These are phyloP conservation scores for Neurospora sp. DNA, from an alignment of 495 filamentous ascomycete species.

Conservation along the genomic window DNA sequence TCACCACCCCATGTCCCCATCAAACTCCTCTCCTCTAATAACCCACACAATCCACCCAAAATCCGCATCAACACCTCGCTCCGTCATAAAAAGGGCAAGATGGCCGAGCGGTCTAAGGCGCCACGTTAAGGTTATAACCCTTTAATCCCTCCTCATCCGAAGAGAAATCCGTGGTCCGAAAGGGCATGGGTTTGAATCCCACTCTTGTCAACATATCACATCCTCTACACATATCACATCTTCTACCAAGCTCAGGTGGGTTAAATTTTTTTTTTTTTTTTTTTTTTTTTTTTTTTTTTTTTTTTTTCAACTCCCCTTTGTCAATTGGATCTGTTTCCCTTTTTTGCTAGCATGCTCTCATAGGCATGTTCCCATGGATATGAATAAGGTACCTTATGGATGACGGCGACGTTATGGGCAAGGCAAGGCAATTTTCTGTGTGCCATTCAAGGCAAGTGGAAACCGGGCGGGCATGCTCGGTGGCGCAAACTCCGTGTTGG, in stretches of 20 bases:
- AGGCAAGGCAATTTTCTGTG: too few relatives aligned
- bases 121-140: slow-evolving; percentile 17
- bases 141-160: slow-evolving; percentile 1
- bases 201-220: slow-evolving; percentile 6
- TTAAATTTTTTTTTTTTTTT: neutral
- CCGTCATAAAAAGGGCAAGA: slow-evolving; percentile 3
- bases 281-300: neutral
- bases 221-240: too few relatives aligned
- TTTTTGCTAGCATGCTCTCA: too few relatives aligned
- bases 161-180: neutral
- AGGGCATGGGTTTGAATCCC: slow-evolving; percentile 11
- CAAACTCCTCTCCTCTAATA: neutral
- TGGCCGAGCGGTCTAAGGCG: slow-evolving; percentile 19
- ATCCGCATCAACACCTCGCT: neutral
- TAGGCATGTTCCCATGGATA: too few relatives aligned
- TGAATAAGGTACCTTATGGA: too few relatives aligned
- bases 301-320: too few relatives aligned
- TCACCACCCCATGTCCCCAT: neutral
- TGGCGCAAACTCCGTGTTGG: too few relatives aligned
- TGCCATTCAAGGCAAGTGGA: too few relatives aligned
- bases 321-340: too few relatives aligned
- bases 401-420: too few relatives aligned
- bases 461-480: too few relatives aligned
- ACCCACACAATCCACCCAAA: neutral
- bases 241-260: too few relatives aligned